Base-by-base conservation (phyloP, 345 rosid genomes). In the Anacardium occidentale region DNA sequence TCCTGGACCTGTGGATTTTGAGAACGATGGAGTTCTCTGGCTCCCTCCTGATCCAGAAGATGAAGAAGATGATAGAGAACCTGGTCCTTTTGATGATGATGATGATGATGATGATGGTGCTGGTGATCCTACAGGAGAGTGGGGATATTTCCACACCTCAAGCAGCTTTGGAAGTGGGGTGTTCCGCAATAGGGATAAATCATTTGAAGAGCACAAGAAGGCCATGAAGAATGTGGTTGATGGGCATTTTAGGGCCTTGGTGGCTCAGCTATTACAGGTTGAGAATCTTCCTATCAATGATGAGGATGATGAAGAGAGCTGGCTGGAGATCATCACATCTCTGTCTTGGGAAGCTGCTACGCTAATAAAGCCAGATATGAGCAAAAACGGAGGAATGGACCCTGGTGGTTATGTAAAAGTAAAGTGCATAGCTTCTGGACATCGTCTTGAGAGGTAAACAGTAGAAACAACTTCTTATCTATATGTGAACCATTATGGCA, bases 341-440 rank as follows among this genome's bases (percentile, higher is more conserved):
- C 89, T 96, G 57, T 96, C 98, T 29, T 96, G 98, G 97, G 96
- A 93, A 80, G 99, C 93, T 78, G 98, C 98, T 51, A 86, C 94
- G 26, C 85, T 93, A 54, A 59, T 96, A 68, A 96, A 96, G 85
- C 99, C 98, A 60, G 99, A 96, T 83, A 93, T 72, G 84, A 93
- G 98, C 82, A 83, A 76, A 76, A 86, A 94, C 73, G 98, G 99
- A 75, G 96, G 98, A 73, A 96, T 96, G 99, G 99, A 96, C 80
- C 99, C 99, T 44, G 98, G 93, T 83, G 98, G 97, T 32, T 93
- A 93, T 83, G 97, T 96, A 74, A 93, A 96, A 84, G 93, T 96
- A 58, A 96, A 96, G 75, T 96, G 99, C 87, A 70, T 96, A 76
- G 98, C 99, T 73, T 88, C 96, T 80, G 96, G 99, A 64, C 77